phyloP scores from a whole-genome alignment of 176 grass and related monocot species.

The Eleusine indica region DNA sequence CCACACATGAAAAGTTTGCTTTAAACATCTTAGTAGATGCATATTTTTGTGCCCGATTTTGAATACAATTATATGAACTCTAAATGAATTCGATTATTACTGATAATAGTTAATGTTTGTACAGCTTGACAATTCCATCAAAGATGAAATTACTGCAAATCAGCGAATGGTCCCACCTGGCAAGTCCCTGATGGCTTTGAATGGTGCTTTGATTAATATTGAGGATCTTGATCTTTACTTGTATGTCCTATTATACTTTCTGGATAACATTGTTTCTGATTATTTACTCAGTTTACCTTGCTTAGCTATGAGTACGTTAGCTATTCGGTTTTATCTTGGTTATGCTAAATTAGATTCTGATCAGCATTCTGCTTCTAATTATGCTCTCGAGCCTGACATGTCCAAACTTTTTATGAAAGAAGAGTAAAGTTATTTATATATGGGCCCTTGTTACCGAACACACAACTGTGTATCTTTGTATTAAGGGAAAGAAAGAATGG shows the following conservation, averaged over 20 bases:
- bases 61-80: constrained; percentile 18
- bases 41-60: constrained; percentile 17
- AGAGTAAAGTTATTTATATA: constrained; percentile 10
- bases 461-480: too few relatives aligned
- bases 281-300: constrained; percentile 35
- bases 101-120: constrained; percentile 38
- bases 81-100: constrained; percentile 30
- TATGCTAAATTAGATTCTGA: constrained; percentile 15
- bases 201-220: constrained; percentile 96
- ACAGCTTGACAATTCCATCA: constrained; percentile 82
- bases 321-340: constrained; percentile 32
- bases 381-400: constrained; percentile 5
- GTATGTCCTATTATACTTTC: constrained; percentile 58
- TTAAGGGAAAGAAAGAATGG: too few relatives aligned
- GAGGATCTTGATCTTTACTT: constrained; percentile 98
- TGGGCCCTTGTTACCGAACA: background rate
- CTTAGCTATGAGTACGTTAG: constrained; percentile 5
- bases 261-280: constrained; percentile 34
- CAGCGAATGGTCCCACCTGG: constrained; percentile 98
- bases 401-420: constrained; percentile 15
- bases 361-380: constrained; percentile 4
- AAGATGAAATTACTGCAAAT: constrained; percentile 93
- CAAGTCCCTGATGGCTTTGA: constrained; percentile 97
- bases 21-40: constrained; percentile 11
- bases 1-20: constrained; percentile 18